A percentile compares a stretch with the other conserved stretches of the same genome.
Conservation (phyloP, 2,329 filamentous ascomycete species). For the Alternaria panax region DNA sequence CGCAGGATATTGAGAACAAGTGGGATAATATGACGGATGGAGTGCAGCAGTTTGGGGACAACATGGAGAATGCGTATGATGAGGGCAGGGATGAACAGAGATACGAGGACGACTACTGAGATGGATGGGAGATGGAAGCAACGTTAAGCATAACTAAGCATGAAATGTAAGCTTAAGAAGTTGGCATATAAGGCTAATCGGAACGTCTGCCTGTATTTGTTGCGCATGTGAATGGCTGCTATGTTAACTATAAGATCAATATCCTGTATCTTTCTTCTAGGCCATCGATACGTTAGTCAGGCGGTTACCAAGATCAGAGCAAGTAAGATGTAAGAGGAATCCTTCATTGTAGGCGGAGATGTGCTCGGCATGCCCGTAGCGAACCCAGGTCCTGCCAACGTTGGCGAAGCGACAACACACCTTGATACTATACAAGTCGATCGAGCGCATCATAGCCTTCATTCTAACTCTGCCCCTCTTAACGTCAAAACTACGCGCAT, state of each 20-base stretch:
- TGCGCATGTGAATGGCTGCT: background rate
- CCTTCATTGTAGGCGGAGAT: background rate
- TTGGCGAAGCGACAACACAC: background rate
- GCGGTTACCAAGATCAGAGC: background rate
- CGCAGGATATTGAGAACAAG: conserved; percentile 32
- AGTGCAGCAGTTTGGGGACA: conserved; percentile 28
- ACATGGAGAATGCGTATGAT: conserved; percentile 36
- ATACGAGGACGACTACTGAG: conserved; percentile 29
- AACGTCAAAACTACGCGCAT: background rate
- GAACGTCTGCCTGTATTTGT: background rate
- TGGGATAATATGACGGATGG: conserved; percentile 30
- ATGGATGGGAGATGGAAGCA: background rate
- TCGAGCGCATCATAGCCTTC: background rate
- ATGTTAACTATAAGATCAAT: background rate
- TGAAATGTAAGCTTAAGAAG: background rate
- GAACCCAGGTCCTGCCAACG: background rate
- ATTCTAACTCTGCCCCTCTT: no score
- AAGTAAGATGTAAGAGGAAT: background rate
- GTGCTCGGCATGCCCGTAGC: background rate
- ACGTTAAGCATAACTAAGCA: background rate
- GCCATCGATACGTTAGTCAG: background rate
- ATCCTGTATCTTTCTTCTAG: background rate
- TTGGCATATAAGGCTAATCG: background rate
- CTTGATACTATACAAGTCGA: background rate
- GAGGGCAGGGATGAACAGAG: conserved; percentile 32